phyloP scores from a whole-genome alignment of 1,139 yeast species.

The Taiozyma sp. region DNA sequence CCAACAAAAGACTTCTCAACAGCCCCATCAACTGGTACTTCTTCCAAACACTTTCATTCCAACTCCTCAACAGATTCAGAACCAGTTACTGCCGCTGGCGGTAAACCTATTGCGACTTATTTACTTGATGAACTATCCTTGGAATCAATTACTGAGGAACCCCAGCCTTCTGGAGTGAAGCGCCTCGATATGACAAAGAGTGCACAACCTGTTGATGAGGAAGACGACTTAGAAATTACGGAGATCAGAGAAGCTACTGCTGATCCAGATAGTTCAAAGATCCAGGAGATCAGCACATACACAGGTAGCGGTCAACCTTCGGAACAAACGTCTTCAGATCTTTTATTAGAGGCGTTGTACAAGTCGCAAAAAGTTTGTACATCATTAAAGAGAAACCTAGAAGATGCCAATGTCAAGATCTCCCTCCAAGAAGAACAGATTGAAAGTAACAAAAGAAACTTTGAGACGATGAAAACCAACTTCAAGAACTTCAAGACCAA shows the following conservation, averaged over 20 bases:
- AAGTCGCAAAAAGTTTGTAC: slow-evolving; percentile 20
- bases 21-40: slow-evolving; percentile 10
- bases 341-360: slow-evolving; percentile 20
- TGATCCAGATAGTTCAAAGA: neutral
- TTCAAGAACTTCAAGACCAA: slow-evolving; percentile 10
- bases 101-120: neutral
- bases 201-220: slow-evolving; percentile 3
- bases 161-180: neutral
- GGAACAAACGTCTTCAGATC: slow-evolving; percentile 2
- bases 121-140: neutral
- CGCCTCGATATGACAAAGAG: neutral
- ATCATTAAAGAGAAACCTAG: slow-evolving; percentile 14
- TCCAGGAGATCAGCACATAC: neutral
- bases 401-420: slow-evolving; percentile 11
- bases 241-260: slow-evolving; percentile 15
- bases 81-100: slow-evolving; percentile 1
- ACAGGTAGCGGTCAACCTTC: neutral
- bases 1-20: slow-evolving; percentile 1
- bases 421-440: slow-evolving; percentile 12
- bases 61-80: neutral
- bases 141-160: neutral
- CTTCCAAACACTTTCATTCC: slow-evolving; percentile 8
- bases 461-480: slow-evolving; percentile 5
- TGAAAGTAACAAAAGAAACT: slow-evolving; percentile 1
- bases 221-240: slow-evolving; percentile 20